These are phyloP conservation scores for Draba incana DNA, from an alignment of 345 rosid genomes.

Conservation along the genomic window DNA sequence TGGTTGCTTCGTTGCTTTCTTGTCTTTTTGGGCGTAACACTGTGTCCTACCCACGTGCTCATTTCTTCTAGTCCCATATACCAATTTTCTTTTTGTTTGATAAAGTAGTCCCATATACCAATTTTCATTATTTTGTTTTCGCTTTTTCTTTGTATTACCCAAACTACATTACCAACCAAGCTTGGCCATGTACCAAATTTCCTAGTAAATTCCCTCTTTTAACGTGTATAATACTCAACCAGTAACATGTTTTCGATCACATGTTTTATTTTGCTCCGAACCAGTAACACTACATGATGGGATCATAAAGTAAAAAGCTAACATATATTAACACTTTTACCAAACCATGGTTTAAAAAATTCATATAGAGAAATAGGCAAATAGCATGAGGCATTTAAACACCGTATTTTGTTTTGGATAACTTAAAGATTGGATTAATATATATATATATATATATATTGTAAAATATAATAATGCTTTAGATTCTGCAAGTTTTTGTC, in stretches of 20 bases:
- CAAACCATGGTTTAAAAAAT: too few species aligned
- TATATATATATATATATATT: too few species aligned
- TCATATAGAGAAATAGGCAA: too few species aligned
- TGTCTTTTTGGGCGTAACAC: slow-evolving; percentile 36
- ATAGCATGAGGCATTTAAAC: too few species aligned
- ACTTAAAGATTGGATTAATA: slow-evolving; percentile 3
- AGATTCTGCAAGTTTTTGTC: not conserved
- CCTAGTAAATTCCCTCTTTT: not conserved
- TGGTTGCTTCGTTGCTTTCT: slow-evolving; percentile 42
- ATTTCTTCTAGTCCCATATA: slow-evolving; percentile 19
- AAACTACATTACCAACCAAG: slow-evolving; percentile 16
- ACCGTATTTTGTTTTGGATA: not conserved
- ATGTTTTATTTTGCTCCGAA: not conserved
- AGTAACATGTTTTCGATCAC: not conserved
- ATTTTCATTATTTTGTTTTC: not conserved
- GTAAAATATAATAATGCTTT: not conserved
- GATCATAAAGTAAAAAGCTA: not conserved
- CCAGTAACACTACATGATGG: too few species aligned
- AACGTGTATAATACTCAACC: not conserved
- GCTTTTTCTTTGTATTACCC: not conserved
- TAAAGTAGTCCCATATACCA: slow-evolving; percentile 23
- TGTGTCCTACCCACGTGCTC: slow-evolving; percentile 44
- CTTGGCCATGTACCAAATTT: slow-evolving; percentile 13
- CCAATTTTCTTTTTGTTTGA: too few species aligned
- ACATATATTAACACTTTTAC: not conserved